Evolutionary conservation across 352 stramenopile species (phyloP).

Genomic region (Pythium aphanidermatum): DNA sequence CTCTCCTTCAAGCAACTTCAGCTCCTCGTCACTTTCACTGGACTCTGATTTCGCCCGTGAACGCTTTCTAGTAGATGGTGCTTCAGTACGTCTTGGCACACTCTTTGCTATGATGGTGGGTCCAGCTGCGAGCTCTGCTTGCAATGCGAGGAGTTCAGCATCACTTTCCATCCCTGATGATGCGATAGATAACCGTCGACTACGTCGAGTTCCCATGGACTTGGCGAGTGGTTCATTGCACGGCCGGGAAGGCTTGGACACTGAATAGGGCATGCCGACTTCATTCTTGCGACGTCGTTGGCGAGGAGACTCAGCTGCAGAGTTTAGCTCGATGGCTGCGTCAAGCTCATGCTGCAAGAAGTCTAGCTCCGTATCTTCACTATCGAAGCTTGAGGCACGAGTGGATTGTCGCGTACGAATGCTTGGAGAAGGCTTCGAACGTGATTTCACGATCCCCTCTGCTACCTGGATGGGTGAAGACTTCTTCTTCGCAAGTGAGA

Average conservation of each 20-base stretch:
- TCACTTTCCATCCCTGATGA: constrained; percentile 24
- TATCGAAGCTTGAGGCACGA: neutral
- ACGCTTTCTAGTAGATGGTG: neutral
- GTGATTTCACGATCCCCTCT: too few species aligned
- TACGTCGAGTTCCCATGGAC: too few species aligned
- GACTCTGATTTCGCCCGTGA: constrained; percentile 18
- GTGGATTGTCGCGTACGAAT: neutral
- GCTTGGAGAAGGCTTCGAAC: too few species aligned
- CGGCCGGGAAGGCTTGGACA: too few species aligned
- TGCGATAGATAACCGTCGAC: constrained; percentile 13
- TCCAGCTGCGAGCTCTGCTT: constrained; percentile 22
- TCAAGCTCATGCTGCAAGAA: constrained; percentile 9
- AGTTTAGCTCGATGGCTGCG: neutral
- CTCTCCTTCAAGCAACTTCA: constrained; percentile 29
- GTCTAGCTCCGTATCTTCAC: constrained; percentile 1
- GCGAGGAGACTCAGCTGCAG: too few species aligned
- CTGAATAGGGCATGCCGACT: too few species aligned
- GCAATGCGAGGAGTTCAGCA: constrained; percentile 19
- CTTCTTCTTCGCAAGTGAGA: too few species aligned
- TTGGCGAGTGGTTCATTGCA: too few species aligned
- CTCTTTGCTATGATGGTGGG: too few species aligned
- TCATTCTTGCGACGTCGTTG: too few species aligned
- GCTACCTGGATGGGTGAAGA: too few species aligned
- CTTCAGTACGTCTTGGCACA: neutral
- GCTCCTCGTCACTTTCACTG: constrained; percentile 24